Percentiles rank a stretch among this genome's conserved stretches.
Evolutionary conservation across 148 eudicot species (phyloP).

Genomic region (Fallopia convolvulus): DNA sequence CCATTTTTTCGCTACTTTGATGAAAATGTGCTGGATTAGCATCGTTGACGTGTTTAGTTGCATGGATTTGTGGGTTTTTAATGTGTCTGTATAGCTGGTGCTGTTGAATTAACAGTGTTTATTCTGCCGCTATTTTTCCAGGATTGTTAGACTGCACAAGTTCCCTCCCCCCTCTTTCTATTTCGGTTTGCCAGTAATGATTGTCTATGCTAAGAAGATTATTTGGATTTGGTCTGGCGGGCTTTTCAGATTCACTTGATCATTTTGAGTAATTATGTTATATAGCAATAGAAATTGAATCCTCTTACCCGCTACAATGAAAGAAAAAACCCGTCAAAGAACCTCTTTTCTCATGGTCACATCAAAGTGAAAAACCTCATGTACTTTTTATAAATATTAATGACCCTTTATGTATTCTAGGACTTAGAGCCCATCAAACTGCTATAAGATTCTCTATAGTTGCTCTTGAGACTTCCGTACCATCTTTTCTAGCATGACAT

Average conservation of each 20-base stretch:
- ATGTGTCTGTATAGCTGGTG: background rate
- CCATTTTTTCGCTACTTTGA: background rate
- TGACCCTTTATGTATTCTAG: background rate
- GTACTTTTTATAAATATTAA: background rate
- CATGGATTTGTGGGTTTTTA: background rate
- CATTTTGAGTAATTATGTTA: no score
- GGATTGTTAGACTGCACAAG: background rate
- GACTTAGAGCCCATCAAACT: background rate
- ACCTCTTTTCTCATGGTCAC: background rate
- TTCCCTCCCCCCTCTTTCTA: background rate
- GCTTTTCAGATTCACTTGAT: background rate
- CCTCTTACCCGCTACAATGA: no score
- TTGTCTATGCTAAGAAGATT: background rate
- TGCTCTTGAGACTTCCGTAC: background rate
- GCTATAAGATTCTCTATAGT: background rate
- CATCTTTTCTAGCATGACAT: background rate
- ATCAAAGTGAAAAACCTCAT: background rate
- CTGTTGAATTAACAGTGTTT: background rate
- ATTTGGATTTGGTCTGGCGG: background rate
- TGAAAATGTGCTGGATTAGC: constrained; percentile 1
- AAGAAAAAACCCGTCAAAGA: no score
- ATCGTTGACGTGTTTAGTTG: background rate
- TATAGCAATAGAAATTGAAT: no score
- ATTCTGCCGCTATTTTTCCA: background rate
- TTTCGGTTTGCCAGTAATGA: background rate